Base-by-base conservation (phyloP, 257 asterid genomes). In the Misopates orontium region DNA sequence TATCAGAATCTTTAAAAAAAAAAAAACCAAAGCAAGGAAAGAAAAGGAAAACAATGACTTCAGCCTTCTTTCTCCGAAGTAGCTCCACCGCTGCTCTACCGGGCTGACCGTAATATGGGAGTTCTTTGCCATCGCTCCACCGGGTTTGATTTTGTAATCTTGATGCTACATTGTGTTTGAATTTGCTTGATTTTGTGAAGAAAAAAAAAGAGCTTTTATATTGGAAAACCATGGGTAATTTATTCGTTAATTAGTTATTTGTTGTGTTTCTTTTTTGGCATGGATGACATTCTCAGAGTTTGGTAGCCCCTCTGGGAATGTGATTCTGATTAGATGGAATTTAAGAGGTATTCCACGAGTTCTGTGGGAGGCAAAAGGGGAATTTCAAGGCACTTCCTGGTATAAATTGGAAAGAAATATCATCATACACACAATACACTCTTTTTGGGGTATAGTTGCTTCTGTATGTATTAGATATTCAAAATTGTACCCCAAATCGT, bases 221-320 rank as follows among this genome's bases (percentile, higher is more conserved):
- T 28, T 28, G 36, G 36, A 7, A 2, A 28, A 28, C 3, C 7
- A 28, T 28, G 36, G 7, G 36, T 28, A 28, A 28, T 28, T 28
- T 2, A 28, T 28, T 28, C 7, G 4, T 28, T 28, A 28, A 2
- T 36, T 60, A 19, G 11, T 13, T 32, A 18, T 22, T 60, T 58
- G 19, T 1, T 39, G 31, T 23, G 48, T n/a, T n/a, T n/a, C n/a
- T n/a, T 17, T 10, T 39, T 67, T 40, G 59, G 71, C 89, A 92
- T 97, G 87, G 98, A 92, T 5, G 93, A 92, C 13, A 85, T 89
- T 47, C 55, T 85, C 17, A 79, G 98, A 50, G 79, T 89, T 42
- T 89, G 98, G 93, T 96, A 92, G 81, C 98, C 86, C n/a, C 0
- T 85, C 94, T 12, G 92, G 87, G 82, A 87, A 85, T 60, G 74